Conservation (phyloP, 768 basidiomycete genomes). For the Pulveroboletus ravenelii region DNA sequence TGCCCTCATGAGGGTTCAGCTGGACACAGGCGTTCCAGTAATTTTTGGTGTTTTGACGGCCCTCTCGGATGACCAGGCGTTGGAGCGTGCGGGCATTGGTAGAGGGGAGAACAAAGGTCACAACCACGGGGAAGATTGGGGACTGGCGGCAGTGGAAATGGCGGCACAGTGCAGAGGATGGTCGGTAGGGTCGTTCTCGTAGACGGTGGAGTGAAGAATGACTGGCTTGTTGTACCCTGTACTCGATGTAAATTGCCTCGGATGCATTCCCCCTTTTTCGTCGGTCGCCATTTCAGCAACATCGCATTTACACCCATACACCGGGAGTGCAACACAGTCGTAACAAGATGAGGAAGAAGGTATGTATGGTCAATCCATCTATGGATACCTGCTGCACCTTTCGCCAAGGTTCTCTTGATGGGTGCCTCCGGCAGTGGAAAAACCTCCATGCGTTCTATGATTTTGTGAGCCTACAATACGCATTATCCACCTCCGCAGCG, state of each 20-base stretch:
- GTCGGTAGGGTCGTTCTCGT: slow-evolving; percentile 61
- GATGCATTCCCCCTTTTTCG: neutral
- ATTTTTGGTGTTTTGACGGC: slow-evolving; percentile 96
- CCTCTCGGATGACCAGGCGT: slow-evolving; percentile 88
- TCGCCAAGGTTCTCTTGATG: slow-evolving; percentile 86
- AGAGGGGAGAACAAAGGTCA: slow-evolving; percentile 69
- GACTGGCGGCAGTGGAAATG: slow-evolving; percentile 94
- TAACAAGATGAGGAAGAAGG: slow-evolving; percentile 32
- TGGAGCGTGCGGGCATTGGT: slow-evolving; percentile 90
- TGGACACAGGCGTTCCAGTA: slow-evolving; percentile 91
- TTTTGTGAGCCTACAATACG: slow-evolving; percentile 66
- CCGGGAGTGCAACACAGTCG: neutral
- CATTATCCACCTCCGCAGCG: slow-evolving; percentile 1
- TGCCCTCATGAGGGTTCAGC: slow-evolving; percentile 89
- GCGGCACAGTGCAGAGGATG: slow-evolving; percentile 60
- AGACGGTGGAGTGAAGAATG: slow-evolving; percentile 1
- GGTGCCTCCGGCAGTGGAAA: slow-evolving; percentile 92
- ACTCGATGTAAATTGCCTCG: neutral
- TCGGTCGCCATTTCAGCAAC: neutral
- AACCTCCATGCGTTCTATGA: slow-evolving; percentile 98
- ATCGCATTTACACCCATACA: neutral
- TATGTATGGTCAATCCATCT: slow-evolving; percentile 1
- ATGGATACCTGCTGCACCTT: neutral
- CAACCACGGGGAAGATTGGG: slow-evolving; percentile 99
- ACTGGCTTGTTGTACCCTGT: slow-evolving; percentile 8